Percentiles rank a stretch among this genome's conserved stretches.
These are phyloP conservation scores for Hericium coralloides DNA, from an alignment of 768 basidiomycete species.

Conservation along the genomic window DNA sequence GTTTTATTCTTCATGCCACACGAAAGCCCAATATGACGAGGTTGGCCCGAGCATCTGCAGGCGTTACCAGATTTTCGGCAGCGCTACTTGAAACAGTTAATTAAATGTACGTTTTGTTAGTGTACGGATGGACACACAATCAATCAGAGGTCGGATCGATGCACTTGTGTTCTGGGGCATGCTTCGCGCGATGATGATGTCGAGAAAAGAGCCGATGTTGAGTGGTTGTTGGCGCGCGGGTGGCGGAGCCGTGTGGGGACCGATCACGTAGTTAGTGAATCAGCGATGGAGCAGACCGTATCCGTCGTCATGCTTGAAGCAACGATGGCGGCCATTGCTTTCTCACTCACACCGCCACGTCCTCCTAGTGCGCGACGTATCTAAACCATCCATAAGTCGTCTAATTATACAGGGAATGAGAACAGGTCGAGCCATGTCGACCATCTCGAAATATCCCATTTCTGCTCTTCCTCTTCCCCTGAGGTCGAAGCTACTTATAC, in stretches of 20 bases:
- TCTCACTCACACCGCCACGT: neutral
- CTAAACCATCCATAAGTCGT: neutral
- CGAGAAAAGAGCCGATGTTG: no score
- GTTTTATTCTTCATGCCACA: conserved; percentile 91
- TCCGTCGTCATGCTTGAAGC: neutral
- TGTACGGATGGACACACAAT: conserved; percentile 7
- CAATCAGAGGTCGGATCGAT: conserved; percentile 6
- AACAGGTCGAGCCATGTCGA: conserved; percentile 13
- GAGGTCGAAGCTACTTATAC: conserved; percentile 29
- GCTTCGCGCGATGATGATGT: no score
- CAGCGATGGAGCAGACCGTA: no score
- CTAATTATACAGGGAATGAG: neutral
- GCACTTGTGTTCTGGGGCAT: neutral
- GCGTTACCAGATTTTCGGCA: conserved; percentile 90
- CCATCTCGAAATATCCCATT: conserved; percentile 29
- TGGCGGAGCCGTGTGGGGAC: neutral
- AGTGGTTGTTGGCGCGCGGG: neutral
- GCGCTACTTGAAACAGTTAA: conserved; percentile 49
- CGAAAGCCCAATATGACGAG: conserved; percentile 91
- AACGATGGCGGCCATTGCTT: neutral
- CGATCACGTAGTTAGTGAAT: neutral
- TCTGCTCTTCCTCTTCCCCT: conserved; percentile 47
- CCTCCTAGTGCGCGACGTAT: neutral
- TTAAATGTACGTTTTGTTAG: conserved; percentile 7
- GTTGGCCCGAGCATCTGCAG: conserved; percentile 88